These are phyloP conservation scores for Ramaria sp. DNA, from an alignment of 768 basidiomycete genomes.

Conservation along the genomic window DNA sequence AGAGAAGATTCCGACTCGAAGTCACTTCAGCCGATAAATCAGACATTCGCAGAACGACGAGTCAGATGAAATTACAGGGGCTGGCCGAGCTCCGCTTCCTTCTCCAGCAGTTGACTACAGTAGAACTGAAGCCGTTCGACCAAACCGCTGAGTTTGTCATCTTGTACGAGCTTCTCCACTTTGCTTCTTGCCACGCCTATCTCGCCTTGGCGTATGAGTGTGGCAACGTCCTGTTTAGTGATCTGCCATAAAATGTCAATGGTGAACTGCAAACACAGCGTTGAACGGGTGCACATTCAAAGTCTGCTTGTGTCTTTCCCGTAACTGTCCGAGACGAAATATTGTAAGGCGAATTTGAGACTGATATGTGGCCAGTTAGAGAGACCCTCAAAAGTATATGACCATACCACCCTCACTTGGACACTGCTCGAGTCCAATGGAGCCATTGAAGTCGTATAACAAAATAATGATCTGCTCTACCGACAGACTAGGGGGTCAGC, in stretches of 20 bases:
- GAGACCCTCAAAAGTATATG: neutral
- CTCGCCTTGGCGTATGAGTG: constrained; percentile 49
- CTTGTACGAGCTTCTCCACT: constrained; percentile 53
- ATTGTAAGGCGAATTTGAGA: constrained; percentile 50
- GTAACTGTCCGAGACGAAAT: constrained; percentile 57
- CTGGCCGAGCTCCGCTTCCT: constrained; percentile 42
- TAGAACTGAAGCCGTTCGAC: constrained; percentile 57
- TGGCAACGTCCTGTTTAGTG: constrained; percentile 57
- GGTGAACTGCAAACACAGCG: neutral
- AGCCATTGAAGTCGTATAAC: constrained; percentile 16
- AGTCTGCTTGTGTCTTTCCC: constrained; percentile 46
- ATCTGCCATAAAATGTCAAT: constrained; percentile 28
- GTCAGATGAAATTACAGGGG: neutral
- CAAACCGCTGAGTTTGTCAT: constrained; percentile 52
- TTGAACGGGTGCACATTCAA: neutral
- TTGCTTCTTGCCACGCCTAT: constrained; percentile 59
- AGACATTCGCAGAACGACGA: constrained; percentile 1
- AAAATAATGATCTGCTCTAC: too few species aligned
- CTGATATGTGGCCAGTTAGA: constrained; percentile 25
- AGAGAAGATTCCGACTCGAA: constrained; percentile 35
- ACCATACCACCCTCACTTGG: constrained; percentile 17
- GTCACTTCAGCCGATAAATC: neutral
- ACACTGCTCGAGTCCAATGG: constrained; percentile 22
- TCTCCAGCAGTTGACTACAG: constrained; percentile 49
- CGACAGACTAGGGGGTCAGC: too few species aligned